Evolutionary conservation across 2,329 filamentous ascomycete species (phyloP), one percentile per base, ranked within the genome.

Genomic region (Xylaria sp.): DNA sequence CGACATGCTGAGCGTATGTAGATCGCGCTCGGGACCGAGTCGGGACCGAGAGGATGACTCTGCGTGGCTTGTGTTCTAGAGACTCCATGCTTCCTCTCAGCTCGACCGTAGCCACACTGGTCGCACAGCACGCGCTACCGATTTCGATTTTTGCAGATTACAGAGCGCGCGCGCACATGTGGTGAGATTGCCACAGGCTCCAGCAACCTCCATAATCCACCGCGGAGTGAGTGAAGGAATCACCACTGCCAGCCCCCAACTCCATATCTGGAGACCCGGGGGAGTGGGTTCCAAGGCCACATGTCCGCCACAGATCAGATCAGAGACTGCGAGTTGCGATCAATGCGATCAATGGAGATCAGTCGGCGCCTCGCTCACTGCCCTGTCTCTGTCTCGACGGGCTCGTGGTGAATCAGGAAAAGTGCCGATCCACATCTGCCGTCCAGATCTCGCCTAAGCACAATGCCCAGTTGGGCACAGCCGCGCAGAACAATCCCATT

Each of bases 341-440:
- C 34, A 37, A 41, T 50, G 3, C 18, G 12, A 41, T 63, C 34
- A 37, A 41, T 55, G 54, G n/a, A n/a, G 25, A 65, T 52, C 56
- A 57, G 46, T 69, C 52, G 37, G 51, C 51, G 57, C 25, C 28
- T 28, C 28, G 28, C 28, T 28, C 28, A 28, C 28, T 28, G 28
- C 28, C 28, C 28, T 28, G 28, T 28, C 28, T 44, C 37, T 51
- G 12, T 41, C 18, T 44, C n/a, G 32, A 44, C 54, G 58, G 3
- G 52, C 34, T 69, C 48, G 63, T 58, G 62, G 59, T 39, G 63
- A 67, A 56, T 23, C 28, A 20, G 44, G 54, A n/a, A 64, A 46
- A 57, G 20, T 44, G 65, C 61, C 60, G 68, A 70, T 70, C 68
- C 68, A 70, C 68, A 70, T 68, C 56, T 70, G 68, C 68, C 68